phyloP scores from a whole-genome alignment of 495 filamentous ascomycete genomes.

The Penicillium riverlandense region DNA sequence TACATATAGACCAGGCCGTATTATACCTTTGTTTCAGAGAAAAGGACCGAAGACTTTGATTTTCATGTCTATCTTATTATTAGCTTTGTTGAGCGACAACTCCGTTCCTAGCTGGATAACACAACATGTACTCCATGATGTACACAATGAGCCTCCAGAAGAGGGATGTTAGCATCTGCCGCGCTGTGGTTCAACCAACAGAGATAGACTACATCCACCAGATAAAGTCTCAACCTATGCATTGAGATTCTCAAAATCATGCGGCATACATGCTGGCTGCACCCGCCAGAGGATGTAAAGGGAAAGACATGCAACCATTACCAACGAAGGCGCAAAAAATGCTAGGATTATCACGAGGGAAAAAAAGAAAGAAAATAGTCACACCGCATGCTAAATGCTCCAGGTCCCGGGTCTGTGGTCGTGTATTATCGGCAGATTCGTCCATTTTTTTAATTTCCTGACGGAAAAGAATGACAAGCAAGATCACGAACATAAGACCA shows the following conservation, averaged over 20 bases:
- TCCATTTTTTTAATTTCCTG: constrained; percentile 12
- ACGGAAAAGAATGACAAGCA: constrained; percentile 9
- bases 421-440: constrained; percentile 17
- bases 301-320: constrained; percentile 8
- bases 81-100: too few relatives aligned
- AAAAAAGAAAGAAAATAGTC: constrained; percentile 27
- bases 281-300: constrained; percentile 3
- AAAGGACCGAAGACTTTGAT: too few relatives aligned
- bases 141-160: too few relatives aligned
- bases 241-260: too few relatives aligned
- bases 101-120: too few relatives aligned
- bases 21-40: too few relatives aligned
- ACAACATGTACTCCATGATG: too few relatives aligned
- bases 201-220: too few relatives aligned
- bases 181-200: too few relatives aligned
- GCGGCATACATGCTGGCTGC: background rate
- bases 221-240: background rate
- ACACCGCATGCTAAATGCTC: constrained; percentile 41
- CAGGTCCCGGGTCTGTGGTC: constrained; percentile 18
- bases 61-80: too few relatives aligned
- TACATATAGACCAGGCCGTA: too few relatives aligned
- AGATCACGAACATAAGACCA: constrained; percentile 19
- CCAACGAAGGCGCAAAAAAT: constrained; percentile 3
- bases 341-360: background rate
- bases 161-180: too few relatives aligned